These are phyloP conservation scores for Schoenoplectus triqueter DNA, from an alignment of 202 grass and related monocot genomes.

Conservation along the genomic window DNA sequence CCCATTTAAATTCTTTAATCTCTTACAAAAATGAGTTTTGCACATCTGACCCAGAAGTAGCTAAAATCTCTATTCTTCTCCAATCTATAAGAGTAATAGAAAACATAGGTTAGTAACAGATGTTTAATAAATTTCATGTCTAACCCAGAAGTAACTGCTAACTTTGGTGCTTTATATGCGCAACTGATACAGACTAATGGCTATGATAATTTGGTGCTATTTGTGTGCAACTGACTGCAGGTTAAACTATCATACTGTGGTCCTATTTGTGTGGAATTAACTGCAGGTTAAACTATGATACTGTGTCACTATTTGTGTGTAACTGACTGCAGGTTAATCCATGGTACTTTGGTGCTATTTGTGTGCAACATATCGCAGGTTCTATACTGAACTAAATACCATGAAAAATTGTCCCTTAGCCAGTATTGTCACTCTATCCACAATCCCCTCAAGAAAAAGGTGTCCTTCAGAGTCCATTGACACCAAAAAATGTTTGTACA, in stretches of 20 bases:
- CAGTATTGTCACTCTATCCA: neutral
- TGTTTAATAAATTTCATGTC: constrained; percentile 8
- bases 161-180: too few species aligned
- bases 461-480: neutral
- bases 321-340: too few species aligned
- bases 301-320: too few species aligned
- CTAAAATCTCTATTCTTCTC: constrained; percentile 95
- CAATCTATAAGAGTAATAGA: constrained; percentile 52
- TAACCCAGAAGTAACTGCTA: too few species aligned
- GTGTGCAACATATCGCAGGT: neutral
- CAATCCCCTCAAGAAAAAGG: constrained; percentile 15
- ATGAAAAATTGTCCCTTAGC: neutral
- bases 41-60: constrained; percentile 98
- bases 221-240: too few species aligned
- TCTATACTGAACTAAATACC: neutral
- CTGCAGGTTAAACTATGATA: too few species aligned
- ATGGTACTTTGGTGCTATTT: neutral
- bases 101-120: constrained; percentile 25
- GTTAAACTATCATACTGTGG: neutral
- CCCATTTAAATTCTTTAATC: constrained; percentile 19
- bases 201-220: too few species aligned
- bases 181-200: too few species aligned
- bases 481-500: neutral
- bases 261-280: too few species aligned
- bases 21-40: constrained; percentile 95